Percentiles rank a stretch among this genome's conserved stretches.
phyloP scores from a whole-genome alignment of 1,284 basidiomycete genomes.

The Tilletia indica region DNA sequence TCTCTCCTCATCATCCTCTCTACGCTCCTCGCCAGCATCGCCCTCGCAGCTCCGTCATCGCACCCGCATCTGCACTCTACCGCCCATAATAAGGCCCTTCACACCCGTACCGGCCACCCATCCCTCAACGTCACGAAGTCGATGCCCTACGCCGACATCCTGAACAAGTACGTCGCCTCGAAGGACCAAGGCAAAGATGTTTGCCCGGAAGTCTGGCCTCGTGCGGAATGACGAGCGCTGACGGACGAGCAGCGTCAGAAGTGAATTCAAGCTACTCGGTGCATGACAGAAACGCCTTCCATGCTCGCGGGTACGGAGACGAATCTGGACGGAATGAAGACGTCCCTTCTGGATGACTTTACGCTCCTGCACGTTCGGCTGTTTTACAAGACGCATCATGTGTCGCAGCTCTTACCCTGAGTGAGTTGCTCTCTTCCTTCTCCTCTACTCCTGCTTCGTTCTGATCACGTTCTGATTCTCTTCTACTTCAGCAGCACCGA shows the following conservation, averaged over 20 bases:
- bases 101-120: too few relatives aligned
- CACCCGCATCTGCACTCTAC: too few relatives aligned
- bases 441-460: too few relatives aligned
- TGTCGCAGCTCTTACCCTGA: not conserved
- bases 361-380: not conserved
- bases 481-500: not conserved
- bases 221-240: not conserved
- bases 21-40: constrained; percentile 21
- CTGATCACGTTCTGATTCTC: too few relatives aligned
- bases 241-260: not conserved
- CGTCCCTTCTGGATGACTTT: not conserved
- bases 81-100: too few relatives aligned
- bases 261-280: not conserved
- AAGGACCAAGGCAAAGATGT: not conserved
- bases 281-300: not conserved
- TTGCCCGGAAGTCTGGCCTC: not conserved
- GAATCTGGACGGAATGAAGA: not conserved
- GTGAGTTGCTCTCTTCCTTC: too few relatives aligned
- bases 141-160: too few relatives aligned
- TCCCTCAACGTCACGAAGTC: too few relatives aligned
- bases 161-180: not conserved
- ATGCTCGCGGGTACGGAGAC: not conserved
- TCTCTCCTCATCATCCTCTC: too few relatives aligned
- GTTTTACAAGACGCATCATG: not conserved
- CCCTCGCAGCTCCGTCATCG: too few relatives aligned